These are phyloP conservation scores for Vigna reflexopilosa DNA, from an alignment of 306 rosid species.

Conservation along the genomic window DNA sequence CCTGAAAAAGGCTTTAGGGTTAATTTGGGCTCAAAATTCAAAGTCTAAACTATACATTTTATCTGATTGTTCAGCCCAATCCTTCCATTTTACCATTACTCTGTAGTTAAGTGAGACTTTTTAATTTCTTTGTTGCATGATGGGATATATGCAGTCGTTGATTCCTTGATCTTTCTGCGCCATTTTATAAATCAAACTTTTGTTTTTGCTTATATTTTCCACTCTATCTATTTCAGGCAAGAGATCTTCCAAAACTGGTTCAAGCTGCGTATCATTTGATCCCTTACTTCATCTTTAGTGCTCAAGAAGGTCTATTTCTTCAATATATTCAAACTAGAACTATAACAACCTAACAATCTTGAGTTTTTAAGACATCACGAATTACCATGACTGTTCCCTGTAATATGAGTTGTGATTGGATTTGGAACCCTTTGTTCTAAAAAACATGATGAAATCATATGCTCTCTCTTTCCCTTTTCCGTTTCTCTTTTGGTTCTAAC, in stretches of 20 bases:
- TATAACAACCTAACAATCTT: slow-evolving; percentile 15
- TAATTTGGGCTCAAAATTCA: not conserved
- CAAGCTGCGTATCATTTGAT: slow-evolving; percentile 86
- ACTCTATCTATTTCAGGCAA: slow-evolving; percentile 68
- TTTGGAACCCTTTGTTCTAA: slow-evolving; percentile 23
- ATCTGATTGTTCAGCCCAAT: not conserved
- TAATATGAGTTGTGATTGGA: slow-evolving; percentile 14
- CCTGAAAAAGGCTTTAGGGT: not conserved
- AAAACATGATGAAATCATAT: not conserved
- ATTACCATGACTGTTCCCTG: not conserved
- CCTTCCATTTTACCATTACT: not conserved
- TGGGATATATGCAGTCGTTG: not conserved
- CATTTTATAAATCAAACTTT: not conserved
- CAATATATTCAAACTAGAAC: slow-evolving; percentile 21
- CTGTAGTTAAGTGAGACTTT: not conserved
- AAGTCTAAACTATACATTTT: not conserved
- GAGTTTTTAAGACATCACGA: not conserved
- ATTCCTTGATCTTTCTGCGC: slow-evolving; percentile 31
- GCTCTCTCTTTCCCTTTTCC: not conserved
- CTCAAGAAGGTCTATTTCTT: slow-evolving; percentile 83
- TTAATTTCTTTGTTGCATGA: slow-evolving; percentile 17
- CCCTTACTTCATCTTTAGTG: slow-evolving; percentile 90
- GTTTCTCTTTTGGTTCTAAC: not conserved
- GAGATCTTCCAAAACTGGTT: slow-evolving; percentile 83
- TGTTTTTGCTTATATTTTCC: slow-evolving; percentile 30